These are phyloP conservation scores for Aspergillus udagawae DNA, from an alignment of 2,329 filamentous ascomycete species.

Conservation along the genomic window DNA sequence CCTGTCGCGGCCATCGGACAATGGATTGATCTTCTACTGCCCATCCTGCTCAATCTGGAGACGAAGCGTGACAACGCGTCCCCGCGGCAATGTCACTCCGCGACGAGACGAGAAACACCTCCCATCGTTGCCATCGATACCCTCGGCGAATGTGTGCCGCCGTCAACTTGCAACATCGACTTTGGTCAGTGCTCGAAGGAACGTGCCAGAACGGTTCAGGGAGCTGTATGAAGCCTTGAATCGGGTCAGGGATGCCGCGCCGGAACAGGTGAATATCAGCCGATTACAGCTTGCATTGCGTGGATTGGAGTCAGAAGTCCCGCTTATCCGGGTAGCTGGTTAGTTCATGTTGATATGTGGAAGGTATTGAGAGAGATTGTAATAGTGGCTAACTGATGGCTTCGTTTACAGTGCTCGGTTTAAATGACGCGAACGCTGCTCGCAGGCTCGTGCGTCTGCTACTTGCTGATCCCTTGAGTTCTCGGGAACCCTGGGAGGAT, in stretches of 20 bases:
- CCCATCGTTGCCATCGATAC: slow-evolving; percentile 12
- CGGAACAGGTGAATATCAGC: slow-evolving; percentile 56
- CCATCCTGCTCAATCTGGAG: slow-evolving; percentile 39
- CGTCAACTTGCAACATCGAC: slow-evolving; percentile 47
- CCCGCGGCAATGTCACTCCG: slow-evolving; percentile 10
- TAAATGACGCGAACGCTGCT: slow-evolving; percentile 49
- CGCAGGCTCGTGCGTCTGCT: slow-evolving; percentile 63
- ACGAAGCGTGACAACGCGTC: slow-evolving; percentile 28
- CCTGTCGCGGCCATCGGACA: slow-evolving; percentile 27
- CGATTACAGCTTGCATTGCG: slow-evolving; percentile 56
- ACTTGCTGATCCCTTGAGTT: slow-evolving; percentile 64
- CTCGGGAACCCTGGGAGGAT: slow-evolving; percentile 64
- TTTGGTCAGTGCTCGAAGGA: slow-evolving; percentile 51
- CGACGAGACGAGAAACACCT: slow-evolving; percentile 5
- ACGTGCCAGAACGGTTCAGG: slow-evolving; percentile 49
- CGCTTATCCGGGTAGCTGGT: slow-evolving; percentile 55
- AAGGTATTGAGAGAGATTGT: too few species aligned
- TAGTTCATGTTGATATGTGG: slow-evolving; percentile 11
- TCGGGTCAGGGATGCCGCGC: slow-evolving; percentile 49
- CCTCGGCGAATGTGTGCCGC: slow-evolving; percentile 12
- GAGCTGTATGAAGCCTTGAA: slow-evolving; percentile 53
- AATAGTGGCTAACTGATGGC: background rate
- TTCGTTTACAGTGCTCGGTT: slow-evolving; percentile 42
- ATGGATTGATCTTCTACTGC: slow-evolving; percentile 31
- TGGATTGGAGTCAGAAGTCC: slow-evolving; percentile 52